phyloP scores from a whole-genome alignment of 1,139 yeast species.

The Protomyces arabidopsidicola region DNA sequence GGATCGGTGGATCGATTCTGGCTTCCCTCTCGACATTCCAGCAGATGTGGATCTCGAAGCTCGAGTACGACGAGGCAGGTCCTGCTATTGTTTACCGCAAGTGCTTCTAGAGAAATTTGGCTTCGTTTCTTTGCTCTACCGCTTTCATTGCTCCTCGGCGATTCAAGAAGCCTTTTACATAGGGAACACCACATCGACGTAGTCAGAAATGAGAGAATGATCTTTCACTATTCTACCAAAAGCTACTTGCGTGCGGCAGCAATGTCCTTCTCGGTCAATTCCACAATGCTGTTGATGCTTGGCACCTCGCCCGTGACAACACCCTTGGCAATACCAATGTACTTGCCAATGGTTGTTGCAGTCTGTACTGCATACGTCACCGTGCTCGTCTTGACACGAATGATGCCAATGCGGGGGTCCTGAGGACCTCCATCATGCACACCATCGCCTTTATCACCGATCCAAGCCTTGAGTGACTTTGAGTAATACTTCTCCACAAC shows the following conservation, averaged over 20 bases:
- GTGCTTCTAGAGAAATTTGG: conserved; percentile 66
- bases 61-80: conserved; percentile 79
- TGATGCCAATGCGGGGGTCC: conserved; percentile 39
- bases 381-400: conserved; percentile 30
- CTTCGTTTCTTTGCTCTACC: background rate
- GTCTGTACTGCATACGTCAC: conserved; percentile 31
- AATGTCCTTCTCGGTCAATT: conserved; percentile 22
- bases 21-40: conserved; percentile 86
- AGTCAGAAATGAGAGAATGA: background rate
- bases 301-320: conserved; percentile 26
- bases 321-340: conserved; percentile 20
- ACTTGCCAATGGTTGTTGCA: conserved; percentile 6
- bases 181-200: background rate
- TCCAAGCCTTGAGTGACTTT: conserved; percentile 84
- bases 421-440: conserved; percentile 25
- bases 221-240: background rate
- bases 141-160: background rate
- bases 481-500: conserved; percentile 40
- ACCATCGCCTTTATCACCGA: conserved; percentile 43
- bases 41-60: conserved; percentile 99
- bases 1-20: conserved; percentile 91
- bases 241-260: conserved; percentile 12
- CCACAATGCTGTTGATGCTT: conserved; percentile 24
- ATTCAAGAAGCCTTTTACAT: background rate
- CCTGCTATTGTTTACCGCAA: conserved; percentile 99